A percentile compares a stretch with the other conserved stretches of the same genome.
These are phyloP conservation scores for Ostreobium quekettii DNA, from an alignment of 139 green algal species.

Conservation along the genomic window DNA sequence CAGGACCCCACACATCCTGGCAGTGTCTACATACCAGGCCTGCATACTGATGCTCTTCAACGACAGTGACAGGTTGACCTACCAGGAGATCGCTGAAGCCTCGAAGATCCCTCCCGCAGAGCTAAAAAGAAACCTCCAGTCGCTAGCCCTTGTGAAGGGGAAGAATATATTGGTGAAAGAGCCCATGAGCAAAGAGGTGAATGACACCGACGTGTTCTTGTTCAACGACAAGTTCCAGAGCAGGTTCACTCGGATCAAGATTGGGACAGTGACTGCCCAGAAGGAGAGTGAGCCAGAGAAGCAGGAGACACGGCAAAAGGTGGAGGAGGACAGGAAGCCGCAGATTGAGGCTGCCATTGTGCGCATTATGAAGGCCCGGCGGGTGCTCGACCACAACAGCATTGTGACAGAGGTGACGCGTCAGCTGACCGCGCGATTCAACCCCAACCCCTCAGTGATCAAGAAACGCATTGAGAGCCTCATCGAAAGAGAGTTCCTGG, in stretches of 20 bases:
- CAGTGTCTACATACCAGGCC: constrained; percentile 84
- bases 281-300: constrained; percentile 50
- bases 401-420: constrained; percentile 81
- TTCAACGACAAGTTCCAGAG: constrained; percentile 80
- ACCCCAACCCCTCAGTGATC: constrained; percentile 82
- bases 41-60: constrained; percentile 96
- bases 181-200: constrained; percentile 74
- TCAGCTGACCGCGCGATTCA: constrained; percentile 78
- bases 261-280: constrained; percentile 47
- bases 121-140: constrained; percentile 81
- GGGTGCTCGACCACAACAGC: constrained; percentile 69
- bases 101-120: constrained; percentile 76
- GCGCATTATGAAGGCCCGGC: constrained; percentile 91
- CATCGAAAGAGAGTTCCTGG: constrained; percentile 95
- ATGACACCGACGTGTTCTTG: constrained; percentile 70
- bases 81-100: constrained; percentile 51
- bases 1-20: constrained; percentile 16
- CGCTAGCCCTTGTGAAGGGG: constrained; percentile 79
- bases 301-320: constrained; percentile 78
- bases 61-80: constrained; percentile 47
- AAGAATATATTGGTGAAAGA: constrained; percentile 42
- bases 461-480: constrained; percentile 98
- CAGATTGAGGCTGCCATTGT: constrained; percentile 98
- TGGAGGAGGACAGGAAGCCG: constrained; percentile 95
- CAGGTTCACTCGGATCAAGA: constrained; percentile 81